Evolutionary conservation across 1,284 basidiomycete genomes (phyloP).

Genomic region (Vanrija pseudolonga): DNA sequence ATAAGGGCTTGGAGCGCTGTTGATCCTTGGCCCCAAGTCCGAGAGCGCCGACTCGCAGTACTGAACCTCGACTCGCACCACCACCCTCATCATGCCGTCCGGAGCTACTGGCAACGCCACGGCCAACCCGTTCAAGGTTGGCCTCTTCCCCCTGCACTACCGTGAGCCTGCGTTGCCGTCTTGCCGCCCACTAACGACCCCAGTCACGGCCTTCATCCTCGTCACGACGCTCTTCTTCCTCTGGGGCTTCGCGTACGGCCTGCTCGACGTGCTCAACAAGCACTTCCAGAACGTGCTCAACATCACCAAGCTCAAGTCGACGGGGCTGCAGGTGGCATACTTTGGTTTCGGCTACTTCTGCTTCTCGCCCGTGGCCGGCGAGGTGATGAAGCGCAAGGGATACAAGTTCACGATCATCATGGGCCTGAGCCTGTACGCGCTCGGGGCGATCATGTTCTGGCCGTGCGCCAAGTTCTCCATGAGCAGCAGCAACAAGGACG

Average conservation of each 20-base stretch:
- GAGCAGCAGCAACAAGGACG: conserved; percentile 45
- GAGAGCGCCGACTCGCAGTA: too few species aligned
- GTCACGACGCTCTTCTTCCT: conserved; percentile 78
- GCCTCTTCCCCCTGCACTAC: conserved; percentile 11
- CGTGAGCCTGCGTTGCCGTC: not conserved
- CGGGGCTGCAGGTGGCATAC: conserved; percentile 79
- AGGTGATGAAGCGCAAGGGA: conserved; percentile 47
- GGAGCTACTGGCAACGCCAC: not conserved
- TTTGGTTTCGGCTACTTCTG: conserved; percentile 64
- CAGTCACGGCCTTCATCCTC: conserved; percentile 59
- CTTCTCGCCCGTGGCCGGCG: conserved; percentile 48
- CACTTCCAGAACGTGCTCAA: conserved; percentile 64
- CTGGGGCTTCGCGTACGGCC: conserved; percentile 60
- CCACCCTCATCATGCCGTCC: conserved; percentile 2
- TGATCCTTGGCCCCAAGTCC: too few species aligned
- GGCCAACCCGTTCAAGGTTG: conserved; percentile 11
- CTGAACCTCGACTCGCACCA: not conserved
- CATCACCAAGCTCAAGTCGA: conserved; percentile 74
- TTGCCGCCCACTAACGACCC: not conserved
- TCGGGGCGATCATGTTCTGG: conserved; percentile 77
- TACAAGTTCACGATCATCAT: conserved; percentile 57
- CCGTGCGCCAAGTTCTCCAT: conserved; percentile 60
- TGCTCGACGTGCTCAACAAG: conserved; percentile 68
- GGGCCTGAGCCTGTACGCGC: conserved; percentile 65
- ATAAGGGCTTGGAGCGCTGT: too few species aligned